Base-by-base conservation (phyloP, 371 early-diverging fungal species). In the Cokeromyces recurvatus region DNA sequence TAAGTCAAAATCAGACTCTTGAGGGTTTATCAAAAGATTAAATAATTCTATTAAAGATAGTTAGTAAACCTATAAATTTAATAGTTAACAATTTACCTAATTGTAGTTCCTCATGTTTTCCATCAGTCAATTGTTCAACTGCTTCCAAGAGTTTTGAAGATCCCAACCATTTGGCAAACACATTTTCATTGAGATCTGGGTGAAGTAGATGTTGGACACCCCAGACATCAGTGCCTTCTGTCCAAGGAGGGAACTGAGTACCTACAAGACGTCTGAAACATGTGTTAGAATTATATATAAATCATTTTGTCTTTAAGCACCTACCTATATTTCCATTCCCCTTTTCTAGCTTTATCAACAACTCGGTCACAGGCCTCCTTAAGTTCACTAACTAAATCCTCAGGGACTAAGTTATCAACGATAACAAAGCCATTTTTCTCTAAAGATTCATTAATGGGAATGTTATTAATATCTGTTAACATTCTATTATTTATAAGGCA, bases 241-340 rank as follows among this genome's bases (percentile, higher is more conserved):
- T 66, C 79, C 79, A 79, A 31, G 79, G 79, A 34, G 79, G 79
- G 38, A 79, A 79, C 34, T 74, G 76, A 3, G 72, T 76, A 31
- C 79, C 79, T 9, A 79, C 79, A 24, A 71, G 48, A 39, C 76
- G 74, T 40, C 71, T 64, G 36, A 29, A 11, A 29, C 29, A 29
- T 8, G 29, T 8, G 11, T 11, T 11, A 29, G 5, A 11, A 29
- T 29, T 5, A 11, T 11, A 29, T 29, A 11, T 29, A 29, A 11
- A 29, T 38, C 1, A 17, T 14, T 29, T 15, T 43, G n/a, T n/a
- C n/a, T n/a, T n/a, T n/a, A n/a, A n/a, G n/a, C n/a, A n/a, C n/a
- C 21, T 66, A 76, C 77, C 61, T 54, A 39, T 71, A 61, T 25
- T 66, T 66, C 77, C 79, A 79, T 34, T 76, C 74, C 19, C 69